Percentiles rank a stretch among this genome's conserved stretches.
Conservation (phyloP, 225 moss, liverwort and hornwort species). For the Bryum argenteum region DNA sequence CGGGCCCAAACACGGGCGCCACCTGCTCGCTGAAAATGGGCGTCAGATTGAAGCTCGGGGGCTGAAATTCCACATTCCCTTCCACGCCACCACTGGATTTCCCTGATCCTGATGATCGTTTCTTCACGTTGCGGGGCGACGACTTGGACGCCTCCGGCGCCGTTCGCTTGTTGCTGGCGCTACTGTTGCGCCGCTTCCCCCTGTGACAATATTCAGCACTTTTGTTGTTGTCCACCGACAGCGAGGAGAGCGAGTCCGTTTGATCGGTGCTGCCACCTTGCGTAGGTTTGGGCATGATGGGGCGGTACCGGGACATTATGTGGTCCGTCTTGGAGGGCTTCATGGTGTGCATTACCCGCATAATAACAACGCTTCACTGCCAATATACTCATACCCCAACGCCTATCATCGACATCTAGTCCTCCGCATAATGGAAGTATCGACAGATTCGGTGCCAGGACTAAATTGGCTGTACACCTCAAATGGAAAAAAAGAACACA, state of each 20-base stretch:
- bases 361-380: constrained; percentile 10
- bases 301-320: constrained; percentile 83
- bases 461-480: neutral
- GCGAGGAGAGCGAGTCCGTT: constrained; percentile 73
- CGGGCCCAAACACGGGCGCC: constrained; percentile 56
- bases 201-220: constrained; percentile 30
- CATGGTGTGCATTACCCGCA: constrained; percentile 47
- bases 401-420: neutral
- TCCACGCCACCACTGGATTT: constrained; percentile 37
- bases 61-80: constrained; percentile 53
- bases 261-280: constrained; percentile 63
- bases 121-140: constrained; percentile 34
- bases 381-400: neutral
- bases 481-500: neutral
- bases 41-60: constrained; percentile 46
- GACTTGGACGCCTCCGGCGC: constrained; percentile 4
- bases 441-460: constrained; percentile 35
- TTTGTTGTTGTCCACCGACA: constrained; percentile 78
- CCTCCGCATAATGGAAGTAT: constrained; percentile 29
- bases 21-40: constrained; percentile 61
- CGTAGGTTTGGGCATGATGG: constrained; percentile 86
- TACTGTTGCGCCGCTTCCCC: constrained; percentile 62
- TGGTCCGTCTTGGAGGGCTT: constrained; percentile 72
- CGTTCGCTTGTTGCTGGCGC: constrained; percentile 45
- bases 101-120: constrained; percentile 34